These are phyloP conservation scores for Kalaharituber pfeilii DNA, from an alignment of 2,329 filamentous ascomycete genomes.

Conservation along the genomic window DNA sequence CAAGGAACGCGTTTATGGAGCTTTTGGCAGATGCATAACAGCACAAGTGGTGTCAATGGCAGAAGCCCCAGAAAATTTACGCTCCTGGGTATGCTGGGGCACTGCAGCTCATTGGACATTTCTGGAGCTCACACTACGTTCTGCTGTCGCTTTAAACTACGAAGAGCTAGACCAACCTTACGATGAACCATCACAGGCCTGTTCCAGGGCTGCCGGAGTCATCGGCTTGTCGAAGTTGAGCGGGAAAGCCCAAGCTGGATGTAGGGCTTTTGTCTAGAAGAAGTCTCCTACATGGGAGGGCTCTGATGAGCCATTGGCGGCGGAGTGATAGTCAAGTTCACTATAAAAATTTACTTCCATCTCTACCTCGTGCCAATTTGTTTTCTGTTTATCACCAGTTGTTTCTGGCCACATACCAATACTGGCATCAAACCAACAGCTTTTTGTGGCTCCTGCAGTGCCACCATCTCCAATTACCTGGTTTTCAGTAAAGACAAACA, in stretches of 20 bases:
- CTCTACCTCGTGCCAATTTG: not conserved
- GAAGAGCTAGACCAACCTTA: not conserved
- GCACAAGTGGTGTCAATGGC: not conserved
- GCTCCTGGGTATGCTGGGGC: too few species aligned
- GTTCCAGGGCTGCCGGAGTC: not conserved
- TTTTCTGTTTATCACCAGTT: constrained; percentile 1
- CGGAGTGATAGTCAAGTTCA: not conserved
- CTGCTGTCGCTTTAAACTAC: not conserved
- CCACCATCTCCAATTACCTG: too few species aligned
- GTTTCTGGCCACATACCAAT: not conserved
- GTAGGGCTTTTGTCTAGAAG: too few species aligned
- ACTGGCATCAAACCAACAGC: not conserved
- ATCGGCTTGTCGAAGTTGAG: not conserved
- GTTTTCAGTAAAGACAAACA: not conserved
- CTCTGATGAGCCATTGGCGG: not conserved
- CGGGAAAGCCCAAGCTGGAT: not conserved
- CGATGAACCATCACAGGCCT: not conserved
- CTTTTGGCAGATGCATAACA: not conserved
- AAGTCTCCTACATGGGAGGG: not conserved
- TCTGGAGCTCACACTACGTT: not conserved
- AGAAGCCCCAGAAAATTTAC: not conserved
- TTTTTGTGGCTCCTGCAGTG: not conserved
- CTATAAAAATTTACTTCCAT: not conserved
- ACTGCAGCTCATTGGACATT: not conserved
- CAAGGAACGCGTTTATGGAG: not conserved